Base-by-base conservation (phyloP, 441 rosid species). In the Adansonia grandidieri region DNA sequence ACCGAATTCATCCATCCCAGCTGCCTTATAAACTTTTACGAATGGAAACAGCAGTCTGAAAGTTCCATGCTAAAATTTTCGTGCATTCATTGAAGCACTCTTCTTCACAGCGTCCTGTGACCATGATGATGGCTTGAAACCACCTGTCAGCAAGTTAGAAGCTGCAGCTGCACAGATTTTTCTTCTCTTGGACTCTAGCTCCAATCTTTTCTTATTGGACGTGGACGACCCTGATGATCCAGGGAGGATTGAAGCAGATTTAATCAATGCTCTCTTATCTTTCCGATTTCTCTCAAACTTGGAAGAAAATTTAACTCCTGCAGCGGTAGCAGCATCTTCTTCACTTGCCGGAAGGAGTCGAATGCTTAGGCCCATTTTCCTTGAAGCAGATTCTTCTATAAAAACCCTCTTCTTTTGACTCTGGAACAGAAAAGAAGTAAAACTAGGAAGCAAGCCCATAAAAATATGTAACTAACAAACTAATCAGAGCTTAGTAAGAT, bases 111-210 rank as follows among this genome's bases (percentile, higher is more conserved):
- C 64, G 54, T n/a, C 81, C 76, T 75, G 83, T 44, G 92, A 90
- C 89, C 89, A 83, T 4, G 95, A 84, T 10, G 98, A 91, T 51
- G 91, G 84, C 87, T 88, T 94, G 79, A 89, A 87, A 58, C 90
- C 92, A 14, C 96, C 96, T 0, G 78, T 78, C 84, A 92, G 79
- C 69, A 89, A 77, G 82, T 78, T 88, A 0, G 93, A 87, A 7
- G 95, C 90, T 47, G 93, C 87, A 6, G 86, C 84, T 6, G 93
- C 96, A 73, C 88, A 80, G 44, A 92, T 89, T 78, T 88, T 96
- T 82, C 96, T 86, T 87, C 96, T 91, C 89, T 94, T 93, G 74
- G 92, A 84, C 80, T 89, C 97, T 19, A 94, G 87, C 77, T 89
- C 92, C 88, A 87, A 9, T 17, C 81, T 87, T 78, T 85, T 89